Evolutionary conservation across 768 basidiomycete species (phyloP).

Genomic region (Chalciporus piperatus): DNA sequence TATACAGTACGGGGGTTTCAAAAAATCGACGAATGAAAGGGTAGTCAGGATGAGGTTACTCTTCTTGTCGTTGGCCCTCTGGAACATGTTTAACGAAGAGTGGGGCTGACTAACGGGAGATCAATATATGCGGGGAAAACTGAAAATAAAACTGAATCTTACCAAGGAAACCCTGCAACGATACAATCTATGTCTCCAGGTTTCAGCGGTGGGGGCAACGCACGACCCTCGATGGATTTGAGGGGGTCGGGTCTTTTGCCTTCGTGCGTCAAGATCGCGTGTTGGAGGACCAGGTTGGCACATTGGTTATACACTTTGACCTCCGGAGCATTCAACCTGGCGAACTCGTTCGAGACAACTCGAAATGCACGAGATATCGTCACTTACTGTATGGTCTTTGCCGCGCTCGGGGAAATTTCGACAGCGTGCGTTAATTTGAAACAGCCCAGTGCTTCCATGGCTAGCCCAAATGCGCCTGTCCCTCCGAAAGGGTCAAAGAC

Average conservation of each 20-base stretch:
- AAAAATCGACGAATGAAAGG: constrained; percentile 42
- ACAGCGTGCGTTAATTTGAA: constrained; percentile 61
- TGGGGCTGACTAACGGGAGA: constrained; percentile 62
- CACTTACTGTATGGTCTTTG: constrained; percentile 57
- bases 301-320: constrained; percentile 68
- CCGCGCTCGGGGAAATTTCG: constrained; percentile 76
- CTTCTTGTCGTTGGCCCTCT: constrained; percentile 63
- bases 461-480: constrained; percentile 60
- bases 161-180: constrained; percentile 78
- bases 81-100: constrained; percentile 69
- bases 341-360: constrained; percentile 3
- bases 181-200: constrained; percentile 60
- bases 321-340: constrained; percentile 47
- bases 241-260: constrained; percentile 42
- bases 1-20: constrained; percentile 41
- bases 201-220: constrained; percentile 45
- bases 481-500: constrained; percentile 45
- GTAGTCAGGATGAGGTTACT: constrained; percentile 65
- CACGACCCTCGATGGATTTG: constrained; percentile 35
- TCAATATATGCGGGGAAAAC: constrained; percentile 2
- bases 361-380: not conserved
- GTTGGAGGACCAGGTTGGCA: constrained; percentile 58
- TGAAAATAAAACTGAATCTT: not conserved
- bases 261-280: constrained; percentile 51
- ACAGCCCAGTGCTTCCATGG: constrained; percentile 52